Conservation (phyloP, 1,139 yeast species). For the Scheffersomyces parashehatae region DNA sequence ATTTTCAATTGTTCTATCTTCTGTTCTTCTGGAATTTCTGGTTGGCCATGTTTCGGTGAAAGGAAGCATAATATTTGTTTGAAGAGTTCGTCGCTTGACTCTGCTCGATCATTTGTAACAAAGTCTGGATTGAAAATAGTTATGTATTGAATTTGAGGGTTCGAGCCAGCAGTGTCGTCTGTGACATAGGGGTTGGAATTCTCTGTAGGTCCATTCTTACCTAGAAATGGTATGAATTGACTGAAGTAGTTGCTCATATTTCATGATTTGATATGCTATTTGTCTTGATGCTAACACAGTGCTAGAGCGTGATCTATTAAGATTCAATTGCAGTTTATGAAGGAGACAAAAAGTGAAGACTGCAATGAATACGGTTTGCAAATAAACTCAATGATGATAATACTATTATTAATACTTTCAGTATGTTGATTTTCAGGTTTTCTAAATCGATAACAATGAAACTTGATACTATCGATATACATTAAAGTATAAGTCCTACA, state of each 20-base stretch:
- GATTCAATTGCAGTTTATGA: no score
- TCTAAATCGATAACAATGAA: no score
- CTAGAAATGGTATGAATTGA: slow-evolving; percentile 13
- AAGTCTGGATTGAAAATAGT: slow-evolving; percentile 12
- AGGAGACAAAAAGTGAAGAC: no score
- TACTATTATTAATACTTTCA: no score
- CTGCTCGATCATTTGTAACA: slow-evolving; percentile 14
- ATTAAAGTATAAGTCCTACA: no score
- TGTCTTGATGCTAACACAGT: no score
- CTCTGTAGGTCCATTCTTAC: slow-evolving; percentile 1
- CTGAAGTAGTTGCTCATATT: slow-evolving; percentile 15
- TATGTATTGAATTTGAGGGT: slow-evolving; percentile 11
- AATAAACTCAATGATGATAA: no score
- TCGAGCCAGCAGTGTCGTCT: background rate
- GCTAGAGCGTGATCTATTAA: no score
- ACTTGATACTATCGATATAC: no score
- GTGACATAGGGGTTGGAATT: slow-evolving; percentile 2
- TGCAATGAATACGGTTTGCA: no score
- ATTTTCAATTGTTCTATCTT: slow-evolving; percentile 29
- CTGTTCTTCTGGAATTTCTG: slow-evolving; percentile 1
- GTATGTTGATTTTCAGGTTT: no score
- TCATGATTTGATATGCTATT: no score
- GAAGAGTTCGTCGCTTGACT: slow-evolving; percentile 27
- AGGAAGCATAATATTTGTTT: slow-evolving; percentile 34
- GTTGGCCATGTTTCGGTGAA: slow-evolving; percentile 14